Evolutionary conservation across 2,329 filamentous ascomycete genomes (phyloP).

Genomic region (Ampelomyces quisqualis): DNA sequence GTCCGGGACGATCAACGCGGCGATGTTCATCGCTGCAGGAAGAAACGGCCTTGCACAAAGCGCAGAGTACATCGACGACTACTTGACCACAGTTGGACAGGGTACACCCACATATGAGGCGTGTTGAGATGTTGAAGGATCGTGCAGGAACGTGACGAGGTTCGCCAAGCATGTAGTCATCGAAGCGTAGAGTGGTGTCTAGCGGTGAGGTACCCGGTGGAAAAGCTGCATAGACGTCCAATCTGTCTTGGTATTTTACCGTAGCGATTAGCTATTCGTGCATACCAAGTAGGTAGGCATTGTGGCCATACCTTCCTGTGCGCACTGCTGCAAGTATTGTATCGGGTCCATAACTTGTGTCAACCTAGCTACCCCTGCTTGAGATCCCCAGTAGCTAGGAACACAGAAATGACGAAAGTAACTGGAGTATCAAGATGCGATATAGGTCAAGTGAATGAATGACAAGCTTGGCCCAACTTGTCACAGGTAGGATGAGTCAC

Average conservation of each 20-base stretch:
- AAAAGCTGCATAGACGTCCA: neutral
- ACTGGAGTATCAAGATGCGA: neutral
- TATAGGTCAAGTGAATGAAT: too few relatives aligned
- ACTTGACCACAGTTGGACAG: neutral
- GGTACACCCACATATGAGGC: constrained; percentile 1
- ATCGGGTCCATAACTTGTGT: neutral
- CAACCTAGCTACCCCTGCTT: neutral
- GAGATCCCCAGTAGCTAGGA: neutral
- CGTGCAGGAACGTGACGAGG: neutral
- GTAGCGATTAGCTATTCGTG: too few relatives aligned
- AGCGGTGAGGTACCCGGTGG: neutral
- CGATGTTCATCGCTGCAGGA: constrained; percentile 54
- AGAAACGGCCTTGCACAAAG: constrained; percentile 45
- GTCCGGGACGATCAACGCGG: constrained; percentile 35
- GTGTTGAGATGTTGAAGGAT: constrained; percentile 3
- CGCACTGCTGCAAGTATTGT: constrained; percentile 1
- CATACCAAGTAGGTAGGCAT: too few relatives aligned
- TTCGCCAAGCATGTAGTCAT: neutral
- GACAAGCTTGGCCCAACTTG: too few relatives aligned
- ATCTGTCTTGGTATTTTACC: neutral
- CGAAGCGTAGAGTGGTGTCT: neutral
- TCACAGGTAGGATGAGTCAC: too few relatives aligned
- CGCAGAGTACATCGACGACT: constrained; percentile 41
- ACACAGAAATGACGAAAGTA: neutral
- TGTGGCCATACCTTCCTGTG: constrained; percentile 4